Evolutionary conservation across 2,329 filamentous ascomycete genomes (phyloP).

Genomic region (Seiridium cupressi): DNA sequence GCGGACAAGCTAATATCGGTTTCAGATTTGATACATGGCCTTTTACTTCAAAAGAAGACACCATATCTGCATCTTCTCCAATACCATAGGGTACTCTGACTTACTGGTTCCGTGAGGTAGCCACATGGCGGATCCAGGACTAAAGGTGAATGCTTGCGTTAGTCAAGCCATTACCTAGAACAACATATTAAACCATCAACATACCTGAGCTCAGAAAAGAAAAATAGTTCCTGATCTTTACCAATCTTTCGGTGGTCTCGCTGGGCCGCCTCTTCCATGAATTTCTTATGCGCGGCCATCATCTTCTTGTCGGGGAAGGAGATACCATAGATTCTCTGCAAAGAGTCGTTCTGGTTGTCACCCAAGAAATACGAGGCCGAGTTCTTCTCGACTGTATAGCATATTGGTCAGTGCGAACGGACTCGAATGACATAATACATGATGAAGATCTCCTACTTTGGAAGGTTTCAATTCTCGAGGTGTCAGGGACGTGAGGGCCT

Average conservation of each 20-base stretch:
- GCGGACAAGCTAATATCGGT: too few relatives aligned
- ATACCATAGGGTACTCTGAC: constrained; percentile 57
- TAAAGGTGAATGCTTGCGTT: constrained; percentile 31
- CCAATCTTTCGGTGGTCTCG: constrained; percentile 93
- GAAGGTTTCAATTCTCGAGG: constrained; percentile 91
- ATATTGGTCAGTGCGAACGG: too few relatives aligned
- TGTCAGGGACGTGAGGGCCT: constrained; percentile 92
- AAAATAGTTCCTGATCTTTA: constrained; percentile 94
- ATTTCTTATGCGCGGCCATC: constrained; percentile 90
- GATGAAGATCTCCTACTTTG: too few relatives aligned
- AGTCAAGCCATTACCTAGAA: too few relatives aligned
- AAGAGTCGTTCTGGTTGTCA: constrained; percentile 87
- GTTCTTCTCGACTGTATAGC: constrained; percentile 73
- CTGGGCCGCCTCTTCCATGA: constrained; percentile 96
- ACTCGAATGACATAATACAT: too few relatives aligned
- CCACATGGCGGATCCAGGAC: constrained; percentile 92
- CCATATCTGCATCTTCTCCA: too few relatives aligned
- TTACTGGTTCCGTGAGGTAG: constrained; percentile 80
- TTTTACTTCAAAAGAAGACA: too few relatives aligned
- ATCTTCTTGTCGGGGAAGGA: constrained; percentile 95
- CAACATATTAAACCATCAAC: too few relatives aligned
- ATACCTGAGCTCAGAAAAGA: constrained; percentile 73
- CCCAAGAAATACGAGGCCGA: constrained; percentile 85
- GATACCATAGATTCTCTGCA: constrained; percentile 95
- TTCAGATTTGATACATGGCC: too few relatives aligned